These are phyloP conservation scores for Phylloporus sp. DNA, from an alignment of 768 basidiomycete genomes.

Conservation along the genomic window DNA sequence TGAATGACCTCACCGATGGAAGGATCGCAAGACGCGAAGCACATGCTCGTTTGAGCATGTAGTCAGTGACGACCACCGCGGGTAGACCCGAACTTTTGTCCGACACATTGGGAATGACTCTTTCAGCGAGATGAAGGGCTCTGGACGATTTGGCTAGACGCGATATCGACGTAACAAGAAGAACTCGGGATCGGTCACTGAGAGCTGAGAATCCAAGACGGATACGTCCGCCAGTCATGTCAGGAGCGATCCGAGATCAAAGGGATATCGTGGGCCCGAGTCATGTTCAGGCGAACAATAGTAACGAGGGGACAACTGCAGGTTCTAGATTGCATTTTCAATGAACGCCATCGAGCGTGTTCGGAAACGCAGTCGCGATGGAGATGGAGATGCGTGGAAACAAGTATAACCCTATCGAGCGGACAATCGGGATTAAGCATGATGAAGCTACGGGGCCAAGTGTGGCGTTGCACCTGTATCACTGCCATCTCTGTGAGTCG, in stretches of 20 bases:
- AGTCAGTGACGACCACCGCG: slow-evolving; percentile 6
- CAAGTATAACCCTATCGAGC: slow-evolving; percentile 18
- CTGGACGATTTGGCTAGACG: background rate
- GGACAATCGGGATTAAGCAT: slow-evolving; percentile 22
- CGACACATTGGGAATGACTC: slow-evolving; percentile 5
- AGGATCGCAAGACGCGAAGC: background rate
- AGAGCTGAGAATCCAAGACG: background rate
- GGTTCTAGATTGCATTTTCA: slow-evolving; percentile 4
- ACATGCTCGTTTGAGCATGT: slow-evolving; percentile 1
- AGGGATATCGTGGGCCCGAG: background rate
- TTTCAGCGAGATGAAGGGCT: slow-evolving; percentile 3
- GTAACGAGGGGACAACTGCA: background rate
- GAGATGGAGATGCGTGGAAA: slow-evolving; percentile 11
- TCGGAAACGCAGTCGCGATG: slow-evolving; percentile 11
- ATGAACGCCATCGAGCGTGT: slow-evolving; percentile 1
- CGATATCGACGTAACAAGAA: background rate
- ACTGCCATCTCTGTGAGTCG: slow-evolving; percentile 7
- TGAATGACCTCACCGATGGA: background rate
- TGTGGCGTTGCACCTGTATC: slow-evolving; percentile 9
- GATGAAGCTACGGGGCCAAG: slow-evolving; percentile 12
- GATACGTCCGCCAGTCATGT: slow-evolving; percentile 2
- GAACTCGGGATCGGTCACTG: background rate
- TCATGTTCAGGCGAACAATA: background rate
- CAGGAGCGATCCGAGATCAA: slow-evolving; percentile 7
- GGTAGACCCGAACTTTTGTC: background rate